Base-by-base conservation (phyloP, 2,329 filamentous ascomycete species). In the Pyrenochaeta sp. region DNA sequence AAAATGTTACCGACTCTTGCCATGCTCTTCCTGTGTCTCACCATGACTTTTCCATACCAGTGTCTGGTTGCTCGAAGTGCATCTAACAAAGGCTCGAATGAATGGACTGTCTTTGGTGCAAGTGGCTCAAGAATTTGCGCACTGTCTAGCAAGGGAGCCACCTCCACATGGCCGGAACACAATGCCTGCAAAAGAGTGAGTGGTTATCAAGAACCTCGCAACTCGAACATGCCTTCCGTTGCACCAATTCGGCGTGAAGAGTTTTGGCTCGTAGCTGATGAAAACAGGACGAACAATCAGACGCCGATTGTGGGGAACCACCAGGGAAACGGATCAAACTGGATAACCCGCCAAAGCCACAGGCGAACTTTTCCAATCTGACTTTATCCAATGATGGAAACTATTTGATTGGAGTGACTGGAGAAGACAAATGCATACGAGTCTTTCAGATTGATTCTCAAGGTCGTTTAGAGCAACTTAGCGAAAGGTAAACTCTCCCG, bases 371-470 rank as follows among this genome's bases (percentile, higher is more conserved):
- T 49, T 89, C 88, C 53, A 85, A 89, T 58, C 72, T 97, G 60
- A 80, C 84, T 18, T 77, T 84, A 23, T 89, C 91, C 0, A 74
- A 80, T 12, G 82, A 90, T 61, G 85, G 87, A 12, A 81, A 84
- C 36, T 81, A 96, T 76, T 74, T 96, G 17, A 79, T 97, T 36
- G 90, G 87, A 18, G 85, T 96, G 27, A 96, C 92, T 7, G 88
- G 86, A n/a, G 91, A 96, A 68, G 95, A 98, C 80, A 99, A 99
- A 79, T 87, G 85, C 44, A 83, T 99, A 35, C 90, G 91, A 74
- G 91, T 97, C 0, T 91, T 98, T 71, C 81, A 86, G 61, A 81
- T 93, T 54, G 82, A 86, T 27, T 78, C 82, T 2, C 76, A 83
- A 46, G 90, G 88, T 1, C 77, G 76, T 2, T 76, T 97, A 23